Conservation (phyloP, 768 basidiomycete genomes). For the Gymnopilus junonius region DNA sequence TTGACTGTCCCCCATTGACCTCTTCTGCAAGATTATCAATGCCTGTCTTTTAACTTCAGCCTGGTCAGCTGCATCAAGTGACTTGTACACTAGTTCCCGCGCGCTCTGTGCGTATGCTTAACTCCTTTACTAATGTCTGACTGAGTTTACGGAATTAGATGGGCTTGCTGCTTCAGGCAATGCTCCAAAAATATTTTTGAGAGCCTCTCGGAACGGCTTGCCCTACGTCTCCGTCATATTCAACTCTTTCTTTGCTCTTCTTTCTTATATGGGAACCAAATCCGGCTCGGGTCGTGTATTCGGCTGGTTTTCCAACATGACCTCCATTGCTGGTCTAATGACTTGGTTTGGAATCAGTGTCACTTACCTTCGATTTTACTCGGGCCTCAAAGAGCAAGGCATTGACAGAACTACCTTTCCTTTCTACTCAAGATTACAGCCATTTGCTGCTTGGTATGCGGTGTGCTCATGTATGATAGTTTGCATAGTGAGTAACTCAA, state of each 20-base stretch:
- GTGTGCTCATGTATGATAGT: slow-evolving; percentile 48
- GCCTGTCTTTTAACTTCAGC: slow-evolving; percentile 86
- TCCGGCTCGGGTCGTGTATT: slow-evolving; percentile 76
- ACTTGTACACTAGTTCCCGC: slow-evolving; percentile 88
- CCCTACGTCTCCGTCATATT: slow-evolving; percentile 77
- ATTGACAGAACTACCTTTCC: slow-evolving; percentile 74
- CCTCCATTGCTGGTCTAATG: slow-evolving; percentile 67
- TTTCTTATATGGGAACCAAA: slow-evolving; percentile 84
- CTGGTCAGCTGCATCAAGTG: slow-evolving; percentile 90
- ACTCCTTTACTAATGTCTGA: neutral
- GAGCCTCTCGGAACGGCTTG: slow-evolving; percentile 71
- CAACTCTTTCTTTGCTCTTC: slow-evolving; percentile 64
- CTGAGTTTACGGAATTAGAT: slow-evolving; percentile 43
- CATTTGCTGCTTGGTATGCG: slow-evolving; percentile 72
- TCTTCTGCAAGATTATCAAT: slow-evolving; percentile 65
- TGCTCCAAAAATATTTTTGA: slow-evolving; percentile 80
- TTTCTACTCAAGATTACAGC: slow-evolving; percentile 68
- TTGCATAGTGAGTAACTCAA: slow-evolving; percentile 56
- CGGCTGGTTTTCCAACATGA: slow-evolving; percentile 80
- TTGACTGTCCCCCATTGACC: neutral
- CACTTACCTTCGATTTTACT: slow-evolving; percentile 83
- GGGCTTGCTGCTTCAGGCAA: slow-evolving; percentile 81
- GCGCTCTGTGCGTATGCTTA: slow-evolving; percentile 68
- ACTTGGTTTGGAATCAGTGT: slow-evolving; percentile 82
- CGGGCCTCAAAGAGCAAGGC: slow-evolving; percentile 83